Percentiles rank a stretch among this genome's conserved stretches.
phyloP scores from a whole-genome alignment of 2,329 filamentous ascomycete genomes.

The Pseudocercospora pini-densiflorae region DNA sequence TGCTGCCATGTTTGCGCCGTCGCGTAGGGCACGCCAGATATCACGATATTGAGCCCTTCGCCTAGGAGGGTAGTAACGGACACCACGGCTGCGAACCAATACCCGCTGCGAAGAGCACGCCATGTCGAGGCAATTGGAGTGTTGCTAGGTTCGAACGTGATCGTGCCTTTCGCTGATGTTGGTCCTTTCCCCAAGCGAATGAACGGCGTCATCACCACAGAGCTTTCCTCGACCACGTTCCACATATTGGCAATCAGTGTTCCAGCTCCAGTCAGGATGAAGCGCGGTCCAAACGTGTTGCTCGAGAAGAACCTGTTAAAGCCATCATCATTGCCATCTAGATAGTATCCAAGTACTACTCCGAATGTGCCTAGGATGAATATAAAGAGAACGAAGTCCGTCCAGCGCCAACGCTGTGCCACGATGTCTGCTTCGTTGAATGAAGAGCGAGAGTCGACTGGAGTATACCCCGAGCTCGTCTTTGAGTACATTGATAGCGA shows the following conservation, averaged over 20 bases:
- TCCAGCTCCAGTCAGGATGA: constrained; percentile 27
- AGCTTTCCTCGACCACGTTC: constrained; percentile 25
- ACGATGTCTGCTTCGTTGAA: constrained; percentile 1
- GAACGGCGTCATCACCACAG: constrained; percentile 23
- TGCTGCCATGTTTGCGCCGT: constrained; percentile 24
- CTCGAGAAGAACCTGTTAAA: constrained; percentile 32
- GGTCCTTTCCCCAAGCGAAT: constrained; percentile 16
- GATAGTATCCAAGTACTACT: constrained; percentile 27
- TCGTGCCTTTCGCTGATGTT: constrained; percentile 14
- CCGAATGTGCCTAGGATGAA: constrained; percentile 21
- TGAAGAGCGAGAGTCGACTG: constrained; percentile 3
- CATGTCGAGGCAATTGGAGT: constrained; percentile 26
- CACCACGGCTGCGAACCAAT: constrained; percentile 21
- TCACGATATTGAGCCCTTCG: constrained; percentile 28
- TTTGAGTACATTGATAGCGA: background rate
- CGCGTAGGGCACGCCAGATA: constrained; percentile 25
- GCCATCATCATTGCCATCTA: constrained; percentile 21
- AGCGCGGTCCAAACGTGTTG: constrained; percentile 29
- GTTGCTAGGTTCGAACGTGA: constrained; percentile 24
- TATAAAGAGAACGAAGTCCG: constrained; percentile 21
- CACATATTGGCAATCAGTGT: constrained; percentile 25
- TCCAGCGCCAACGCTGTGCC: constrained; percentile 16
- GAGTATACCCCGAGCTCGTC: background rate
- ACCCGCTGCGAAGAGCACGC: constrained; percentile 12
- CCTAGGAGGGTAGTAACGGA: constrained; percentile 20